Percentiles rank a stretch among this genome's conserved stretches.
These are phyloP conservation scores for Cryphonectria nitschkei DNA, from an alignment of 2,329 filamentous ascomycete species.

Conservation along the genomic window DNA sequence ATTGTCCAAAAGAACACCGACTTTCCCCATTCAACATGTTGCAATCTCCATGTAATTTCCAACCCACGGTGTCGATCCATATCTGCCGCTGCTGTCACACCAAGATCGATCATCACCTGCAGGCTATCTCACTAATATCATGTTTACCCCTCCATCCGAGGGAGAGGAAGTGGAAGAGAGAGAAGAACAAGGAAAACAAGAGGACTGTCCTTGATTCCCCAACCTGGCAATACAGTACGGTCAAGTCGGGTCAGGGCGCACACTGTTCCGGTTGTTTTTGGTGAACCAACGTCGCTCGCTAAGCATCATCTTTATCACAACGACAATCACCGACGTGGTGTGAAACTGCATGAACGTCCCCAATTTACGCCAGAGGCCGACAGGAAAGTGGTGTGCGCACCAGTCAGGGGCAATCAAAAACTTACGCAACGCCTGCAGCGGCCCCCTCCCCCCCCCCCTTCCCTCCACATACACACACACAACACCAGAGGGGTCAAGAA, in stretches of 20 bases:
- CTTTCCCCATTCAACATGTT: not conserved
- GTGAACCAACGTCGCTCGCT: not conserved
- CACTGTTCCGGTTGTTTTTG: not conserved
- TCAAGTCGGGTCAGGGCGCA: not conserved
- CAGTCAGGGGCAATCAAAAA: conserved; percentile 5
- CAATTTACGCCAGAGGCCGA: conserved; percentile 8
- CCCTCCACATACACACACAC: not conserved
- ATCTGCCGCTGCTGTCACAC: not conserved
- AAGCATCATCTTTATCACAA: not conserved
- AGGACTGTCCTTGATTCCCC: not conserved
- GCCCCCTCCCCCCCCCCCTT: not conserved
- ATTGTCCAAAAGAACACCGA: conserved; percentile 3
- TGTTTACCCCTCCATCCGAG: not conserved
- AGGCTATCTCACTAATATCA: not conserved
- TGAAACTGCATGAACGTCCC: conserved; percentile 3
- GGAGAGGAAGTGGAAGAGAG: not conserved
- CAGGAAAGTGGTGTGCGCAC: not conserved
- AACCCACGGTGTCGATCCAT: not conserved
- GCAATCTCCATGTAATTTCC: conserved; percentile 6
- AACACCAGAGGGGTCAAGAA: not conserved
- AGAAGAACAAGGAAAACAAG: not conserved
- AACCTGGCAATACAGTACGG: not conserved
- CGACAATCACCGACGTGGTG: not conserved
- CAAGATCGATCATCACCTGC: not conserved
- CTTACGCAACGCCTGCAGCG: not conserved